A percentile compares a stretch with the other conserved stretches of the same genome.
phyloP scores from a whole-genome alignment of 2,329 filamentous ascomycete species.

The Colletotrichum sp. region DNA sequence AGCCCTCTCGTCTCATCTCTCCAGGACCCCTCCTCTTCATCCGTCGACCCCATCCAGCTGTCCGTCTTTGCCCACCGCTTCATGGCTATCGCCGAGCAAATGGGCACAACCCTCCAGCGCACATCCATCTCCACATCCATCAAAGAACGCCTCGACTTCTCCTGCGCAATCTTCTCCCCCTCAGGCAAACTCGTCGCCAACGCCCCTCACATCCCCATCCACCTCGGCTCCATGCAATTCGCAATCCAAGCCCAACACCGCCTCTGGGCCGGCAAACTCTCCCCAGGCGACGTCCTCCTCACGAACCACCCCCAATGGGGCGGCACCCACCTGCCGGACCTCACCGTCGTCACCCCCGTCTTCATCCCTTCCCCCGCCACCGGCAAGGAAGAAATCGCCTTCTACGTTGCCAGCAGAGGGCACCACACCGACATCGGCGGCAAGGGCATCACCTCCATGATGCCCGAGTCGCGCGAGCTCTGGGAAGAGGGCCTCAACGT shows the following conservation, averaged over 20 bases:
- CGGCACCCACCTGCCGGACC: conserved; percentile 45
- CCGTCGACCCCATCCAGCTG: conserved; percentile 55
- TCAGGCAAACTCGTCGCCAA: conserved; percentile 46
- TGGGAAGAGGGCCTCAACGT: conserved; percentile 50
- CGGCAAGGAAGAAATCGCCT: conserved; percentile 30
- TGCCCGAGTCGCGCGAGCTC: conserved; percentile 43
- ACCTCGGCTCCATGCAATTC: conserved; percentile 47
- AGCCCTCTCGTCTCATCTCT: not conserved
- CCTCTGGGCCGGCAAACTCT: conserved; percentile 35
- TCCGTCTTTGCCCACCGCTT: conserved; percentile 62
- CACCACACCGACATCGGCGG: conserved; percentile 46
- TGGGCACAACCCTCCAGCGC: conserved; percentile 61
- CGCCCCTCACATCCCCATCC: conserved; percentile 45
- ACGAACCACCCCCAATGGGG: conserved; percentile 44
- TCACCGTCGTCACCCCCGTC: conserved; percentile 46
- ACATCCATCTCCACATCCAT: conserved; percentile 58
- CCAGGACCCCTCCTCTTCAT: not conserved
- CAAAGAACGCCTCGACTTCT: conserved; percentile 48
- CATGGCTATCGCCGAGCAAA: conserved; percentile 65
- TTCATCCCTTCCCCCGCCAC: conserved; percentile 26
- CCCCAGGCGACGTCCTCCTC: conserved; percentile 43
- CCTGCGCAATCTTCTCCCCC: conserved; percentile 46
- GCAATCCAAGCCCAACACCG: conserved; percentile 43
- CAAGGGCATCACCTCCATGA: conserved; percentile 44
- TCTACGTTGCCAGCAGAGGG: conserved; percentile 44